phyloP scores from a whole-genome alignment of 495 filamentous ascomycete genomes.

The Venustampulla echinocandica region DNA sequence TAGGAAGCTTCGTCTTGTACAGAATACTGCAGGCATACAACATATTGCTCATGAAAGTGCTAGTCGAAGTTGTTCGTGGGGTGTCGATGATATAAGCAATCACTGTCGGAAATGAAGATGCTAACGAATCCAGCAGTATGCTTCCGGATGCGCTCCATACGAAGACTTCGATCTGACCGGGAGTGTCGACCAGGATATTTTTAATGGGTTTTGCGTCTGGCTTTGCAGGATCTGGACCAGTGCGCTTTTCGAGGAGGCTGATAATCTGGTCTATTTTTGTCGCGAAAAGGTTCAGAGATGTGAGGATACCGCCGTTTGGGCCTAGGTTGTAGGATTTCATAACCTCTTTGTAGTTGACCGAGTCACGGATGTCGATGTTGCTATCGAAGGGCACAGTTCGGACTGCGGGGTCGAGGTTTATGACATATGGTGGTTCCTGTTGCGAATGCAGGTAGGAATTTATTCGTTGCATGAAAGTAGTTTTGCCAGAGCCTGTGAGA shows the following conservation, averaged over 20 bases:
- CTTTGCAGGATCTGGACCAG: constrained; percentile 51
- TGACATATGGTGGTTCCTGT: constrained; percentile 73
- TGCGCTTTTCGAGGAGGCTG: constrained; percentile 78
- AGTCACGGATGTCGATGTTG: constrained; percentile 99
- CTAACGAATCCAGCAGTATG: constrained; percentile 88
- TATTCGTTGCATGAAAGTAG: constrained; percentile 97
- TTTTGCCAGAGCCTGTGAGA: constrained; percentile 77
- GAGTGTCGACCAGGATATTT: constrained; percentile 88
- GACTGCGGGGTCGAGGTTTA: constrained; percentile 96
- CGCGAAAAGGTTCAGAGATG: constrained; percentile 88
- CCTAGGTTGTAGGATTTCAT: constrained; percentile 99
- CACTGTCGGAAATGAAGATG: constrained; percentile 88
- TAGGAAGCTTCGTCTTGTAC: constrained; percentile 95
- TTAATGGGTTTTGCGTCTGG: constrained; percentile 58
- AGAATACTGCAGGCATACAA: constrained; percentile 96
- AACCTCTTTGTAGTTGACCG: constrained; percentile 98
- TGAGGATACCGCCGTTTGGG: constrained; percentile 96
- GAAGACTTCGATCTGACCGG: constrained; percentile 97
- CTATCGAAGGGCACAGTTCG: constrained; percentile 90
- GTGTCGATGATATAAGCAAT: constrained; percentile 98
- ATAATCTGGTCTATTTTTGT: constrained; percentile 97
- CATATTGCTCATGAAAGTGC: constrained; percentile 99
- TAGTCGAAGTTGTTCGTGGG: constrained; percentile 81
- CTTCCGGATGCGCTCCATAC: constrained; percentile 92
- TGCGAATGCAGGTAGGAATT: constrained; percentile 79